phyloP scores from a whole-genome alignment of 257 asterid genomes.

The Cynanchum wilfordii region DNA sequence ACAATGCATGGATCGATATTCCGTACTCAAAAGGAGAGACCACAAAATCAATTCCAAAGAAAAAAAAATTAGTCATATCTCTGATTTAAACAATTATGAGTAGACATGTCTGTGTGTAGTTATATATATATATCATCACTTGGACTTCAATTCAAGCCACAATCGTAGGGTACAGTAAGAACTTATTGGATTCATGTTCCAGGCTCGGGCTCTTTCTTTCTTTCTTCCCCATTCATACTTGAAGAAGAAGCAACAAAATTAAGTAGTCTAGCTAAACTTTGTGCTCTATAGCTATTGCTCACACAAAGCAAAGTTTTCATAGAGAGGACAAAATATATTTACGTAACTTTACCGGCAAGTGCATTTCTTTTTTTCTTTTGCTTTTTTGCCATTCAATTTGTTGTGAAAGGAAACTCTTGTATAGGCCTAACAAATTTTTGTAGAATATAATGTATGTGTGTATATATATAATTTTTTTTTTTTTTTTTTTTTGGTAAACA shows the following conservation, averaged over 20 bases:
- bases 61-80: not conserved
- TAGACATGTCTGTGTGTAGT: not conserved
- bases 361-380: not conserved
- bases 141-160: not conserved
- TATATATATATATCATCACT: not conserved
- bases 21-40: not conserved
- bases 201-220: not conserved
- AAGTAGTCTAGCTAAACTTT: too few relatives aligned
- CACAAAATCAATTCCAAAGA: conserved; percentile 1
- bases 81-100: not conserved
- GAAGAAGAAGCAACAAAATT: not conserved
- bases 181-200: too few relatives aligned
- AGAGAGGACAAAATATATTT: not conserved
- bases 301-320: not conserved
- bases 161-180: too few relatives aligned
- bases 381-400: not conserved
- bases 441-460: too few relatives aligned
- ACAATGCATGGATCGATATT: conserved; percentile 7
- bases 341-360: not conserved
- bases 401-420: not conserved
- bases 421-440: too few relatives aligned
- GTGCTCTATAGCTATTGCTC: not conserved
- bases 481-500: too few relatives aligned
- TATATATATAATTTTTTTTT: too few relatives aligned
- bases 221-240: not conserved